Evolutionary conservation across 805 yeast species (phyloP), one percentile per base, ranked within the genome.

Genomic region (Limtongozyma cylindracea): DNA sequence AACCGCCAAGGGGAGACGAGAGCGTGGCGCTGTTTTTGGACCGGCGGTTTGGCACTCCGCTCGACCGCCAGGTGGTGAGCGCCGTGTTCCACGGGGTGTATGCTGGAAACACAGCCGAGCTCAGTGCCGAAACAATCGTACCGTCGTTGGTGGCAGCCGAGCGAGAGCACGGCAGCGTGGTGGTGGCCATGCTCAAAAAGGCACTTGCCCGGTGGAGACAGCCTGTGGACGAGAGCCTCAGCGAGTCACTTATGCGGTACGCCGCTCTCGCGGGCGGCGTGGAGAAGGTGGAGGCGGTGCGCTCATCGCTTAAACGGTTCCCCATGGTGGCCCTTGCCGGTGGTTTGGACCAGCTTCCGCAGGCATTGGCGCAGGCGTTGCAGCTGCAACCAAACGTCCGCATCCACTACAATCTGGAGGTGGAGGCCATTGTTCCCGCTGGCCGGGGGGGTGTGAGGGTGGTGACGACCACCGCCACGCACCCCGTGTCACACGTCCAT

Each of bases 81-180:
- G 96, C 93, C 0, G 45, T 80, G 4, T 51, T 72, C 38, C 78
- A 80, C 35, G 98, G 98, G 0, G 66, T 88, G 1, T 84, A 80
- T 41, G 88, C 77, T n/a, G 56, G 56, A 1, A 91, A 82, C 40
- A 53, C 65, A 2, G 34, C 53, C 5, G 48, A 59, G 25, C 42
- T 84, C 21, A 73, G 92, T 47, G 64, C 71, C 0, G 45, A 58
- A 11, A 52, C 72, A 4, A 52, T 76, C 1, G 37, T 76, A 28
- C 65, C 68, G 3, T 33, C 42, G 7, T 33, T 77, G 31, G 62
- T 54, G 21, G 47, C 58, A 8, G 41, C 67, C 20, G 94, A 80
- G 36, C 35, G 45, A 14, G 41, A 57, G 5, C 45, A 60, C 35
- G 76, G 80, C 0, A 66, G 78, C 0, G 38, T 73, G 3, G 29